Percentiles rank a stretch among this genome's conserved stretches.
Evolutionary conservation across 2,329 filamentous ascomycete genomes (phyloP).

Genomic region (Hansfordia pulvinata): DNA sequence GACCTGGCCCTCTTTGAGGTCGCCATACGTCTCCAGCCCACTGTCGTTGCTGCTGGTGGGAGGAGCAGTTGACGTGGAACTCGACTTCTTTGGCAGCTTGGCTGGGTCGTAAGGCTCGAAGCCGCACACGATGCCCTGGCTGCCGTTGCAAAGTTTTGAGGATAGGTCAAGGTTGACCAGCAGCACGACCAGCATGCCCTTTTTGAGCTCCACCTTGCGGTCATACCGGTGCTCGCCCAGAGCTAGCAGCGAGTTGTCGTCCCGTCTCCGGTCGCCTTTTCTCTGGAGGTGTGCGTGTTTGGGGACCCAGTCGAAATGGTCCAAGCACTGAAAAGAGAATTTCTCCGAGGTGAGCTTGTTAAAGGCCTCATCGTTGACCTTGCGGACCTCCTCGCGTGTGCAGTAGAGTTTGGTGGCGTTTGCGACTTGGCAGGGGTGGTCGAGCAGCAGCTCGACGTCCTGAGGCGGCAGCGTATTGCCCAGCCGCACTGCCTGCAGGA

Average conservation of each 20-base stretch:
- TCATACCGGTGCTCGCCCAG: conserved; percentile 33
- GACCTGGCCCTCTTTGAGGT: conserved; percentile 23
- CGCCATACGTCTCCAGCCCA: conserved; percentile 16
- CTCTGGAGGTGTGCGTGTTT: conserved; percentile 12
- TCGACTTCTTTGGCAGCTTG: conserved; percentile 15
- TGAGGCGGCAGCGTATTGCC: conserved; percentile 21
- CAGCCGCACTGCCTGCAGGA: conserved; percentile 40
- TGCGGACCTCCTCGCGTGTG: conserved; percentile 21
- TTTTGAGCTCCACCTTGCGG: conserved; percentile 27
- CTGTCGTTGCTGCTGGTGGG: conserved; percentile 7
- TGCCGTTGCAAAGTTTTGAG: conserved; percentile 29
- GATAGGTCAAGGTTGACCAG: conserved; percentile 31
- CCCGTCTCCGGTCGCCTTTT: conserved; percentile 10
- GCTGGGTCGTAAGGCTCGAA: conserved; percentile 21
- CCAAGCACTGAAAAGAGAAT: conserved; percentile 19
- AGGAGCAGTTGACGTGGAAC: no score
- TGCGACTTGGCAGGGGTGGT: conserved; percentile 25
- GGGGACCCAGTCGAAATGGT: conserved; percentile 24
- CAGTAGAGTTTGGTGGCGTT: conserved; percentile 31
- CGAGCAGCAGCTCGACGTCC: conserved; percentile 28
- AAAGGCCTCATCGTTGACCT: conserved; percentile 20
- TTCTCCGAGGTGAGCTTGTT: conserved; percentile 14
- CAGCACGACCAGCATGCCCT: conserved; percentile 37
- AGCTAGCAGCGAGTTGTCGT: conserved; percentile 15
- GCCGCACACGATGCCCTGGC: conserved; percentile 28